Evolutionary conservation across 805 yeast species (phyloP).

Genomic region (Vanderwaltozyma yarrowii): DNA sequence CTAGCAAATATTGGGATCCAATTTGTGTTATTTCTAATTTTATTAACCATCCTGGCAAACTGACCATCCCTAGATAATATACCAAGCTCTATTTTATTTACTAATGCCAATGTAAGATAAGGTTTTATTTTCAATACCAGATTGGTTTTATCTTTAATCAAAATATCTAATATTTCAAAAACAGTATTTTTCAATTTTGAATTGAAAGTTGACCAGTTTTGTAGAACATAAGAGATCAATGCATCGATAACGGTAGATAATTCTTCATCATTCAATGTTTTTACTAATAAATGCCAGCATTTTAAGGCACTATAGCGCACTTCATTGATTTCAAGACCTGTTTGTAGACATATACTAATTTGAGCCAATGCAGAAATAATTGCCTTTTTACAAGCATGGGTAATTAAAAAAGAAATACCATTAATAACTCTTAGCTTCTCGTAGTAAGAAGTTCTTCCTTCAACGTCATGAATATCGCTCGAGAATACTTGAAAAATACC

Average conservation of each 20-base stretch:
- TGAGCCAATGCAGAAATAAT: conserved; percentile 71
- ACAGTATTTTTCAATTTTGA: conserved; percentile 41
- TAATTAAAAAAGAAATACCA: conserved; percentile 62
- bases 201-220: conserved; percentile 49
- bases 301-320: conserved; percentile 52
- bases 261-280: conserved; percentile 44
- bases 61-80: conserved; percentile 42
- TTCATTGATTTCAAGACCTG: conserved; percentile 54
- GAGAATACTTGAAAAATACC: conserved; percentile 75
- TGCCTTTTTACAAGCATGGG: conserved; percentile 37
- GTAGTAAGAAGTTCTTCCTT: conserved; percentile 59
- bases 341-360: conserved; percentile 74
- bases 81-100: conserved; percentile 47
- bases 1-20: conserved; percentile 20
- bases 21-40: conserved; percentile 16
- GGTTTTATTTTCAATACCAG: conserved; percentile 19
- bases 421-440: conserved; percentile 62
- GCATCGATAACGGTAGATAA: conserved; percentile 62
- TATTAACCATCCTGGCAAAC: conserved; percentile 36
- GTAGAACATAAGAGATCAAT: conserved; percentile 61
- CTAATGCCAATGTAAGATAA: conserved; percentile 57
- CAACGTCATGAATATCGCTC: conserved; percentile 63
- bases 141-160: conserved; percentile 15
- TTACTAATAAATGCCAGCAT: conserved; percentile 58
- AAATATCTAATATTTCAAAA: conserved; percentile 36